Conservation (phyloP, 177 flowering plant species). For the Vitis hybrid region DNA sequence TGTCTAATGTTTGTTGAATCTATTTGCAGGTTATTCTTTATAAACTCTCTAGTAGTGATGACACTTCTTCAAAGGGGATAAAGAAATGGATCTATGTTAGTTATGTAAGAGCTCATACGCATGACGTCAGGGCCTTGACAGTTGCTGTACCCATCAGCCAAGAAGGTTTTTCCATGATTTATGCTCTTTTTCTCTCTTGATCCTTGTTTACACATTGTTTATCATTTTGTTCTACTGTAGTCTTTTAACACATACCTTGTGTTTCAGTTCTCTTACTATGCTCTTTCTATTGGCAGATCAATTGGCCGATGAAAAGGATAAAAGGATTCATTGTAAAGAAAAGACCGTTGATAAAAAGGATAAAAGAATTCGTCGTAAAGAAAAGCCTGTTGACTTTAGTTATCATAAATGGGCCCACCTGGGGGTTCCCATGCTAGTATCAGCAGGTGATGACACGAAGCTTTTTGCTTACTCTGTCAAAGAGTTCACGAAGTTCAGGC, state of each 20-base stretch:
- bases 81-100: constrained; percentile 86
- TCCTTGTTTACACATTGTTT: neutral
- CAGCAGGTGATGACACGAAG: constrained; percentile 96
- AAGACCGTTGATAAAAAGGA: constrained; percentile 52
- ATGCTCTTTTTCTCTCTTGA: neutral
- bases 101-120: constrained; percentile 79
- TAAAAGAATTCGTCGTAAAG: constrained; percentile 40
- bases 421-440: constrained; percentile 96
- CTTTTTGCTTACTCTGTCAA: constrained; percentile 82
- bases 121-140: constrained; percentile 91
- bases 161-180: constrained; percentile 46
- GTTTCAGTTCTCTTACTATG: constrained; percentile 1
- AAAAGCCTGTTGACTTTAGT: constrained; percentile 67
- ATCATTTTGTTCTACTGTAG: neutral
- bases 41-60: constrained; percentile 51
- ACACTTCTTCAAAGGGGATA: constrained; percentile 26
- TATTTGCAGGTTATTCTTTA: constrained; percentile 70
- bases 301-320: constrained; percentile 42
- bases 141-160: constrained; percentile 77
- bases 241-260: neutral
- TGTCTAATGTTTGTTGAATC: neutral
- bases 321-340: constrained; percentile 40
- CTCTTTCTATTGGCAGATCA: constrained; percentile 39
- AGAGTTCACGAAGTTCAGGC: constrained; percentile 83
- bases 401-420: constrained; percentile 92